Percentiles rank a stretch among this genome's conserved stretches.
Conservation (phyloP, 2,329 filamentous ascomycete species). For the Cryphonectria japonica region DNA sequence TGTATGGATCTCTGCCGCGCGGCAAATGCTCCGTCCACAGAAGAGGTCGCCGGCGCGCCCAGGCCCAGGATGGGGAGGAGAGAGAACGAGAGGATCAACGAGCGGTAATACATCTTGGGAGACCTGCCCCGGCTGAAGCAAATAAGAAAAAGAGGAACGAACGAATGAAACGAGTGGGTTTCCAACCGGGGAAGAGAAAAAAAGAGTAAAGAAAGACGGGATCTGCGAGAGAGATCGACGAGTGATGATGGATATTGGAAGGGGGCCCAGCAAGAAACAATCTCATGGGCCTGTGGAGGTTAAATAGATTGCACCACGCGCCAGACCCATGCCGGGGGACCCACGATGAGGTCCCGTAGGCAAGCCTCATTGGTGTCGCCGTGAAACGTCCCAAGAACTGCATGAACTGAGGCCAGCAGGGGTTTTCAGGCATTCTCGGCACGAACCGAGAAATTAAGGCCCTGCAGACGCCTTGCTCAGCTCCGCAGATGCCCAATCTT, state of each 20-base stretch:
- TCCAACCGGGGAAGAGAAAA: slow-evolving; percentile 13
- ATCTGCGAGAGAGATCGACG: slow-evolving; percentile 28
- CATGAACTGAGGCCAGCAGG: slow-evolving; percentile 9
- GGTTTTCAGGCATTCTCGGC: slow-evolving; percentile 19
- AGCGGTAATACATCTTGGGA: slow-evolving; percentile 25
- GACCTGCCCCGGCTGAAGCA: slow-evolving; percentile 22
- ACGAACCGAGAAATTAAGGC: slow-evolving; percentile 30
- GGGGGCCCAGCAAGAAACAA: background rate
- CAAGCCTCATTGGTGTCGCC: background rate
- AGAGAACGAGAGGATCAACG: slow-evolving; percentile 19
- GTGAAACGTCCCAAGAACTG: background rate
- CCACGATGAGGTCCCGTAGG: background rate
- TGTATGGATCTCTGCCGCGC: slow-evolving; percentile 1
- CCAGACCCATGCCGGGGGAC: background rate
- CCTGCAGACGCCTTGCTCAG: slow-evolving; percentile 9
- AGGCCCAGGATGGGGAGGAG: slow-evolving; percentile 21
- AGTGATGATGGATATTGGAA: slow-evolving; percentile 1
- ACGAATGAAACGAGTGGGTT: slow-evolving; percentile 27
- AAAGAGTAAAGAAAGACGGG: slow-evolving; percentile 23
- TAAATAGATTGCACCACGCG: slow-evolving; percentile 12
- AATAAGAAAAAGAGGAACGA: slow-evolving; percentile 13
- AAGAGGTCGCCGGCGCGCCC: slow-evolving; percentile 14
- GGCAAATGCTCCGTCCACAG: background rate
- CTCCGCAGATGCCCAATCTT: slow-evolving; percentile 22
- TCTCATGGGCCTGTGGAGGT: slow-evolving; percentile 7